Percentiles rank a stretch among this genome's conserved stretches.
Evolutionary conservation across 1,284 basidiomycete species (phyloP).

Genomic region (Pseudomicrostroma phylloplanum): DNA sequence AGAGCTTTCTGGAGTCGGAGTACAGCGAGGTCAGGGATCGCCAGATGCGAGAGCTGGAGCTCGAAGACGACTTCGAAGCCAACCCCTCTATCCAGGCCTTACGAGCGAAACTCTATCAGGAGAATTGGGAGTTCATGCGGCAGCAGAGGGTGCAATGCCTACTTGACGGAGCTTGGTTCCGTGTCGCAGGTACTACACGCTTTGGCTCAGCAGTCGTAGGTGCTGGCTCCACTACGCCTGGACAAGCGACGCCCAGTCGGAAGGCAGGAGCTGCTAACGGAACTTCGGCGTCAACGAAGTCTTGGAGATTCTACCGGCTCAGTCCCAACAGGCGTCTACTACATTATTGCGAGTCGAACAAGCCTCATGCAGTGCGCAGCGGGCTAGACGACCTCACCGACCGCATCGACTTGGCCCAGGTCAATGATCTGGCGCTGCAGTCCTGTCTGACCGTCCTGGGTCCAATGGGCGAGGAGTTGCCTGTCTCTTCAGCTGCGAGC

Average conservation of each 20-base stretch:
- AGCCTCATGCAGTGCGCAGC: slow-evolving; percentile 68
- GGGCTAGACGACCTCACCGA: slow-evolving; percentile 81
- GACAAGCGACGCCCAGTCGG: neutral
- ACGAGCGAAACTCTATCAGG: slow-evolving; percentile 76
- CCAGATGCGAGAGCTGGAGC: slow-evolving; percentile 87
- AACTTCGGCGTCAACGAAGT: slow-evolving; percentile 9
- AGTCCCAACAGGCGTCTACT: slow-evolving; percentile 64
- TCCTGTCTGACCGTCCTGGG: neutral
- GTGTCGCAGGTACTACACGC: slow-evolving; percentile 53
- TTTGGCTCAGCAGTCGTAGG: neutral
- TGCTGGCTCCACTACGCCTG: neutral
- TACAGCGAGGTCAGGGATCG: slow-evolving; percentile 80
- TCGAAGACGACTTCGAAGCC: slow-evolving; percentile 67
- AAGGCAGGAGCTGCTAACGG: neutral
- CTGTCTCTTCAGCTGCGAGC: neutral
- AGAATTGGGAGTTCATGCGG: slow-evolving; percentile 84
- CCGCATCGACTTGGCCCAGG: slow-evolving; percentile 52
- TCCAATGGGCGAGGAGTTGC: neutral
- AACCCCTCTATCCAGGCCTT: slow-evolving; percentile 58
- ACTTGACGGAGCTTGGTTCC: slow-evolving; percentile 84
- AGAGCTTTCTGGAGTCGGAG: slow-evolving; percentile 75
- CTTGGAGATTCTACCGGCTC: slow-evolving; percentile 52
- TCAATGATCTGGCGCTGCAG: slow-evolving; percentile 31
- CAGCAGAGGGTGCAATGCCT: slow-evolving; percentile 84
- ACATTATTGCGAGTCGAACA: slow-evolving; percentile 71